Base-by-base conservation (phyloP, 129 eudicot species). In the Tanacetum coccineum region DNA sequence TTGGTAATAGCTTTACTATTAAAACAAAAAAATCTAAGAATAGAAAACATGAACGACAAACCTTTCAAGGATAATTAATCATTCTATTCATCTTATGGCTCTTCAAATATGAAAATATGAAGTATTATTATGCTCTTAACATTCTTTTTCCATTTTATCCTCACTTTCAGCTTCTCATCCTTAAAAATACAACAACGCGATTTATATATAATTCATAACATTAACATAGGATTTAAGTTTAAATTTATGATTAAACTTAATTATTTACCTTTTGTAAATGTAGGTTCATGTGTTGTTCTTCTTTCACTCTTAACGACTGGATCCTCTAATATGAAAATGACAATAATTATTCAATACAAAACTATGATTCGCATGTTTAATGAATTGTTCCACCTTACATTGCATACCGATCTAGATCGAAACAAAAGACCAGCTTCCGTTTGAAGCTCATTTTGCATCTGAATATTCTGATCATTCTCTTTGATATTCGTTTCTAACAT, bases 291-390 rank as follows among this genome's bases (percentile, higher is more conserved):
- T 64, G 10, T 8, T 51, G 26, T n/a, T 72, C 46, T 42, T 63
- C 77, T 4, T 64, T 53, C 54, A 63, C 76, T 72, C 77, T 72
- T 20, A 72, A 64, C 19, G 77, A 70, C 12, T 64, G 64, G 10
- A 72, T 72, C 22, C 70, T 63, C 77, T 72, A 51, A 53, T 51
- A 39, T 26, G 42, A 13, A 64, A 62, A 26, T 32, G 1, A 36
- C 32, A 21, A 71, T 1, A 10, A 20, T 7, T 11, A 51, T 62
- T 63, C 44, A 52, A 72, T 39, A 3, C 40, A 70, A 44, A 32
- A 6, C 0, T 21, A 22, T 51, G 52, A 1, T 30, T 21, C 1
- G 39, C 12, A 13, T 1, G 7, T 39, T 20, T 22, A 26, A 14
- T 52, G 62, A 25, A 20, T 62, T 10, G 4, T 32, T 51, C 18